Conservation (phyloP, 78 protist species). For the Dictyostelium capitatum region DNA sequence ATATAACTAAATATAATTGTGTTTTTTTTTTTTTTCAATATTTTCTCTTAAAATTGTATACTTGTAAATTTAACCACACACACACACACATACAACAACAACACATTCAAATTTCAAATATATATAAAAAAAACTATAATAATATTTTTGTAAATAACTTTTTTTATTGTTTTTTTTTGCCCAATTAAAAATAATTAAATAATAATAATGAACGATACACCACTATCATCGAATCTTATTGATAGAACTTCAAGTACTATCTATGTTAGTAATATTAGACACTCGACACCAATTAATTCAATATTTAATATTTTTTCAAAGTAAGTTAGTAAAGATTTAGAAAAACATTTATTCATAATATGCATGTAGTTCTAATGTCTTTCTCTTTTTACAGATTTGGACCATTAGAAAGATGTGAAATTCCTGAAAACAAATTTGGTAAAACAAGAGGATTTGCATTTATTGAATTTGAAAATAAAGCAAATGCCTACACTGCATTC, state of each 20-base stretch:
- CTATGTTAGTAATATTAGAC: constrained; percentile 82
- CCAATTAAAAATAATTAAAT: background rate
- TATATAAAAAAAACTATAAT: background rate
- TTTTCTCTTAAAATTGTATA: background rate
- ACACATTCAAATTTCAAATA: background rate
- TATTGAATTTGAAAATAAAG: constrained; percentile 71
- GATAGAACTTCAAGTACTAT: constrained; percentile 82
- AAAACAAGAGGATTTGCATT: constrained; percentile 80
- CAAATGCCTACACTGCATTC: constrained; percentile 48
- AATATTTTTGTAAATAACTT: background rate
- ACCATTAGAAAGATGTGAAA: constrained; percentile 70
- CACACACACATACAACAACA: too few species aligned
- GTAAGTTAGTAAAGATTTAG: background rate
- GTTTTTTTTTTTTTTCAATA: background rate
- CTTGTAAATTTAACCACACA: too few species aligned
- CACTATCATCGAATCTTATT: constrained; percentile 62
- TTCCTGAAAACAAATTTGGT: constrained; percentile 79
- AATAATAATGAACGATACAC: constrained; percentile 56
- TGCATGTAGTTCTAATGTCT: background rate
- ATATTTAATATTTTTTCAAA: constrained; percentile 62
- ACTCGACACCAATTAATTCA: constrained; percentile 70
- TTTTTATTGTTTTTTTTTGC: too few species aligned
- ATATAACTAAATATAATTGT: too few species aligned
- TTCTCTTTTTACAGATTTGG: constrained; percentile 28
- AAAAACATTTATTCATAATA: too few species aligned